A percentile compares a stretch with the other conserved stretches of the same genome.
Evolutionary conservation across 192 early-diverging fungal species (phyloP).

Genomic region (Kickxella alabastrina): DNA sequence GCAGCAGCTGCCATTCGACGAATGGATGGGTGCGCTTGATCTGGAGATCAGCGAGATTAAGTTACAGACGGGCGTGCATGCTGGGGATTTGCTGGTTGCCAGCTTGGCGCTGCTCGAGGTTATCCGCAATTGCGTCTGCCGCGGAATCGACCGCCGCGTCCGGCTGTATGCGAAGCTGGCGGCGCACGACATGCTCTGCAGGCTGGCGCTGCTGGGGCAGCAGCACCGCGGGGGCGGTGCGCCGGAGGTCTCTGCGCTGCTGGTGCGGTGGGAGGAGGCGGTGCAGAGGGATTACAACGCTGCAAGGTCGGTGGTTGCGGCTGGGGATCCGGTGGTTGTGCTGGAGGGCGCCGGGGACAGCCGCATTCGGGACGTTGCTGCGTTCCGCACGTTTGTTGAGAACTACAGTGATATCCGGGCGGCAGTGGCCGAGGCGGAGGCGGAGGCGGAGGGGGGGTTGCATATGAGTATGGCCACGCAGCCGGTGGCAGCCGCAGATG

Average conservation of each 20-base stretch:
- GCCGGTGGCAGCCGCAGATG: background rate
- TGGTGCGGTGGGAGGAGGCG: conserved; percentile 38
- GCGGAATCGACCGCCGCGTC: conserved; percentile 20
- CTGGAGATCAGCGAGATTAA: conserved; percentile 18
- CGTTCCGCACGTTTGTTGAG: conserved; percentile 30
- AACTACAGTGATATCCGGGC: too few species aligned
- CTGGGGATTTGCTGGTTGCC: conserved; percentile 20
- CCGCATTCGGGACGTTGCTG: conserved; percentile 13
- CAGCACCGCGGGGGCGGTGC: conserved; percentile 18
- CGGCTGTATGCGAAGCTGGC: conserved; percentile 34
- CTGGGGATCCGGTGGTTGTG: conserved; percentile 8
- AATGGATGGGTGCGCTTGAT: conserved; percentile 48
- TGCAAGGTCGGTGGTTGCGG: conserved; percentile 17
- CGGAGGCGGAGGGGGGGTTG: too few species aligned
- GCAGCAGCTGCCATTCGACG: conserved; percentile 29
- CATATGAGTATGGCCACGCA: conserved; percentile 30
- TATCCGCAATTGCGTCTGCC: conserved; percentile 15
- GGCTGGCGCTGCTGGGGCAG: too few species aligned
- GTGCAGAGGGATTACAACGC: conserved; percentile 47
- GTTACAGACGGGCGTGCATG: too few species aligned
- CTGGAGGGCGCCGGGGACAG: conserved; percentile 31
- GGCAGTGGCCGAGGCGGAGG: too few species aligned
- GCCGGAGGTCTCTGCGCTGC: conserved; percentile 20
- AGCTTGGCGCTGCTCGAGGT: conserved; percentile 26
- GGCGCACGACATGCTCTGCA: conserved; percentile 31